Percentiles rank a stretch among this genome's conserved stretches.
Conservation (phyloP, 2,329 filamentous ascomycete genomes). For the Venturia carpophila region DNA sequence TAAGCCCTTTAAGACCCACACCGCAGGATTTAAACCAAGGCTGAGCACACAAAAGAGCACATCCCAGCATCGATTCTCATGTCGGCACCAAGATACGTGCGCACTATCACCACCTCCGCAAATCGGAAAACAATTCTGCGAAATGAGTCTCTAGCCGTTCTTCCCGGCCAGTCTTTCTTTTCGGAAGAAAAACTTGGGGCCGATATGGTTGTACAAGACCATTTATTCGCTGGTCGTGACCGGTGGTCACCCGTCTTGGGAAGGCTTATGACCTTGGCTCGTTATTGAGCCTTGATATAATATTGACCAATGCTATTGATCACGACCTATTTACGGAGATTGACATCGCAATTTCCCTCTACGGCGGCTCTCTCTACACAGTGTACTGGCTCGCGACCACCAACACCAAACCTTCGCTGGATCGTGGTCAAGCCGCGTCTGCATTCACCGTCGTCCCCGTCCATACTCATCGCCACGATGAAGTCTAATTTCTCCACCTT, state of each 20-base stretch:
- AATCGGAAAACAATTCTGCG: neutral
- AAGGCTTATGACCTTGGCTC: no score
- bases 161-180: neutral
- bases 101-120: neutral
- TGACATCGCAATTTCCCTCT: no score
- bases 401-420: no score
- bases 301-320: no score
- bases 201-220: neutral
- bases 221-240: neutral
- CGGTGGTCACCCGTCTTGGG: neutral
- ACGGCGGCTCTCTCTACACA: no score
- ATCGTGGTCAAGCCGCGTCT: neutral
- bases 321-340: no score
- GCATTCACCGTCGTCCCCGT: neutral
- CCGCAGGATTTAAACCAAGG: neutral
- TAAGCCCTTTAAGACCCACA: neutral
- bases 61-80: neutral
- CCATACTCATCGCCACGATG: neutral
- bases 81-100: neutral
- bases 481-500: neutral
- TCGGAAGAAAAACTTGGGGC: neutral
- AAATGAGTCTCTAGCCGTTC: neutral
- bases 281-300: no score
- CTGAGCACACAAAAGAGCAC: neutral
- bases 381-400: no score